These are phyloP conservation scores for Argentina anserina DNA, from an alignment of 306 rosid species.

Conservation along the genomic window DNA sequence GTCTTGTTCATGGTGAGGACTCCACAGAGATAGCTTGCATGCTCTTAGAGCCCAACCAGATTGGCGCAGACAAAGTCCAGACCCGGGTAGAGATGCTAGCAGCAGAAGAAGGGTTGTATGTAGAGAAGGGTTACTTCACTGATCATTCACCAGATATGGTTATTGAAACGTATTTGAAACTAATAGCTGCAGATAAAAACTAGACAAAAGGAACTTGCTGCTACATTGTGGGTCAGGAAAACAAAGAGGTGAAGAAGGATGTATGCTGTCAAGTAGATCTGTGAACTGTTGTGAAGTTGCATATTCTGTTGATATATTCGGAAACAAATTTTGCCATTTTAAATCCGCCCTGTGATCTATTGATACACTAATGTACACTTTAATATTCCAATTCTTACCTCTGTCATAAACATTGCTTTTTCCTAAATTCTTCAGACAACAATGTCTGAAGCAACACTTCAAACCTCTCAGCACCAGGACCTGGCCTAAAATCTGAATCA, in stretches of 20 bases:
- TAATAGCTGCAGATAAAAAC: conserved; percentile 35
- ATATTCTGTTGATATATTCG: conserved; percentile 19
- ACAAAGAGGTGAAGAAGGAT: conserved; percentile 18
- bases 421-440: conserved; percentile 55
- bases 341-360: conserved; percentile 35
- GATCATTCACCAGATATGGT: conserved; percentile 69
- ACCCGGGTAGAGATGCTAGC: conserved; percentile 62
- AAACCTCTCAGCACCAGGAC: conserved; percentile 77
- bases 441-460: conserved; percentile 49
- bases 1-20: conserved; percentile 57
- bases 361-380: conserved; percentile 57
- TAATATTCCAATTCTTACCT: conserved; percentile 25
- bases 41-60: conserved; percentile 67
- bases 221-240: background rate
- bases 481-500: conserved; percentile 63
- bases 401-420: conserved; percentile 66
- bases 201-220: conserved; percentile 4
- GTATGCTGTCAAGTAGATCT: conserved; percentile 28
- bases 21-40: conserved; percentile 71
- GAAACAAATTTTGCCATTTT: conserved; percentile 40
- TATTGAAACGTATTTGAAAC: conserved; percentile 42
- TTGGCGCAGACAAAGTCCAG: conserved; percentile 77
- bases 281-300: conserved; percentile 17
- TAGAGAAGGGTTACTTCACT: conserved; percentile 79
- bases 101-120: conserved; percentile 69